These are phyloP conservation scores for Xerocomellus intermedius DNA, from an alignment of 768 basidiomycete genomes.

Conservation along the genomic window DNA sequence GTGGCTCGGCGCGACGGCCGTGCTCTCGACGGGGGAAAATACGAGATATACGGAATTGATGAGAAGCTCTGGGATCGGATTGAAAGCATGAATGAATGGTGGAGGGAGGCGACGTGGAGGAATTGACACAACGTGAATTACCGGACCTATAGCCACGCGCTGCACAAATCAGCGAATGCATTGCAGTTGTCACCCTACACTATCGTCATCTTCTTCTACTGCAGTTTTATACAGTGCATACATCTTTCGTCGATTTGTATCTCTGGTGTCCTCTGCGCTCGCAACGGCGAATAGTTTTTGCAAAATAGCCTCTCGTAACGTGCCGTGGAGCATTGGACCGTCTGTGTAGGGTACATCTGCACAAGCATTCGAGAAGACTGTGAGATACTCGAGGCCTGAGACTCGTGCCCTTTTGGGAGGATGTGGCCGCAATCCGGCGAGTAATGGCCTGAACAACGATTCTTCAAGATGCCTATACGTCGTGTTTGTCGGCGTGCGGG, in stretches of 20 bases:
- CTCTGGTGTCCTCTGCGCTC: constrained; percentile 68
- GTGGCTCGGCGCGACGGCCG: constrained; percentile 74
- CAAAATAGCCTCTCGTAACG: constrained; percentile 57
- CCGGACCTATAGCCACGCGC: constrained; percentile 54
- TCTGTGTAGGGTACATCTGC: constrained; percentile 40
- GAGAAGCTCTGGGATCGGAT: constrained; percentile 89
- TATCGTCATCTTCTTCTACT: constrained; percentile 45
- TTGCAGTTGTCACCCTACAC: constrained; percentile 14
- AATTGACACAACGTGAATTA: constrained; percentile 75
- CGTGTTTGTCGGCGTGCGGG: constrained; percentile 59
- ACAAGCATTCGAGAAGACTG: constrained; percentile 54
- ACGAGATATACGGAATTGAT: constrained; percentile 82
- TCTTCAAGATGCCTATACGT: constrained; percentile 75
- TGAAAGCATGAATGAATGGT: constrained; percentile 84
- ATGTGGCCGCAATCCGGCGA: constrained; percentile 49
- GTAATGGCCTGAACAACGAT: constrained; percentile 66
- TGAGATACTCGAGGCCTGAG: constrained; percentile 37
- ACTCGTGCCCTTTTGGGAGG: constrained; percentile 47
- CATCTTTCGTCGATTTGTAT: constrained; percentile 78
- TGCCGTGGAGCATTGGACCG: constrained; percentile 32
- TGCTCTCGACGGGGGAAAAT: constrained; percentile 65
- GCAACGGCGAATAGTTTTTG: constrained; percentile 70
- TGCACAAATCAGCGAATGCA: neutral
- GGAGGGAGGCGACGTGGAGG: constrained; percentile 90
- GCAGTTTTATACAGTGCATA: constrained; percentile 76